These are phyloP conservation scores for Endocalyx cinctus DNA, from an alignment of 2,329 filamentous ascomycete species.

Conservation along the genomic window DNA sequence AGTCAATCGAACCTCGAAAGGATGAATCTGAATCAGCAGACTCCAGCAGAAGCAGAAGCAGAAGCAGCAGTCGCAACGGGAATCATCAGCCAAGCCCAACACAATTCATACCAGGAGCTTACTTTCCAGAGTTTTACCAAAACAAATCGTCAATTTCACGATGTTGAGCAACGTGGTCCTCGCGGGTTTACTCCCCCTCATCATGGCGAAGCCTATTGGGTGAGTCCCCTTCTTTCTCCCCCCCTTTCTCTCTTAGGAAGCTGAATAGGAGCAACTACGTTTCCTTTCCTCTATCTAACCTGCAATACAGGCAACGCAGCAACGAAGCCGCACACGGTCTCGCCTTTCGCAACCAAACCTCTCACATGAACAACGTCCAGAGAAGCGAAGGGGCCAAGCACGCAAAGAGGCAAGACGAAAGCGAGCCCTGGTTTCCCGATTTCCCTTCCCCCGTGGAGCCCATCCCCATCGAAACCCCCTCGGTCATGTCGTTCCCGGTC, in stretches of 20 bases:
- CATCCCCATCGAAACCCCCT: too few relatives aligned
- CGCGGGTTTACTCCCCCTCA: slow-evolving; percentile 21
- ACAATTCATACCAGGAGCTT: too few relatives aligned
- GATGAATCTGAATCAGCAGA: slow-evolving; percentile 1
- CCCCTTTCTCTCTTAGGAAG: neutral
- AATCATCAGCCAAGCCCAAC: too few relatives aligned
- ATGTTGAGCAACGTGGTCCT: slow-evolving; percentile 24
- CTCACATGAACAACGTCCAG: neutral
- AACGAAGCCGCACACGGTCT: neutral
- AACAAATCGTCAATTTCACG: too few relatives aligned
- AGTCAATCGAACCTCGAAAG: slow-evolving; percentile 1
- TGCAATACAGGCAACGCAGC: neutral
- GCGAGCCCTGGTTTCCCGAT: too few relatives aligned
- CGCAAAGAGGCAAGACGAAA: too few relatives aligned
- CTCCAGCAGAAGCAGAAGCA: slow-evolving; percentile 8
- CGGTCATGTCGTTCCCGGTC: neutral
- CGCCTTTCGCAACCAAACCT: neutral
- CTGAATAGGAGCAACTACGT: too few relatives aligned
- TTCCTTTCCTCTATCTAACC: too few relatives aligned
- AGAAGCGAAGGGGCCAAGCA: too few relatives aligned
- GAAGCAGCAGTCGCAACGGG: slow-evolving; percentile 2
- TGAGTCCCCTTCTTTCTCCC: slow-evolving; percentile 10
- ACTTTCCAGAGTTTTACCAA: too few relatives aligned
- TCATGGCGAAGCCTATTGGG: slow-evolving; percentile 23
- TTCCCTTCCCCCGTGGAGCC: too few relatives aligned